Conservation (phyloP, 768 basidiomycete species). For the Russula foetens region DNA sequence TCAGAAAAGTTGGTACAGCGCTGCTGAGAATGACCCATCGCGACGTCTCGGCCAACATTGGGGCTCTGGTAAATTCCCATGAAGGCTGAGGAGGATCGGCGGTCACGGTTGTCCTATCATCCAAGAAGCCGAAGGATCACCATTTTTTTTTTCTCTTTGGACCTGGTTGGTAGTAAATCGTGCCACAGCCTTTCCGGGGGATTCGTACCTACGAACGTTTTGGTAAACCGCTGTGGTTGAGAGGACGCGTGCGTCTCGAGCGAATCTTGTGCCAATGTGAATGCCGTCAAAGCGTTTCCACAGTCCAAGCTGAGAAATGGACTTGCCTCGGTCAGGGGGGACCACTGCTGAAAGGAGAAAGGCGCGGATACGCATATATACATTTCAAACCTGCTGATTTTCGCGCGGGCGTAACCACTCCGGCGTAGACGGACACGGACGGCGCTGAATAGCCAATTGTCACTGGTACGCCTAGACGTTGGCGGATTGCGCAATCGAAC, state of each 20-base stretch:
- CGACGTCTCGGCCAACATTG: no score
- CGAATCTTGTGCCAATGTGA: not conserved
- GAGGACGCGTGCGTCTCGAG: not conserved
- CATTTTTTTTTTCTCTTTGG: not conserved
- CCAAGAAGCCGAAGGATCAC: not conserved
- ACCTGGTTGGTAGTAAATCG: not conserved
- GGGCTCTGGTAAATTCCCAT: not conserved
- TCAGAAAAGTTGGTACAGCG: no score
- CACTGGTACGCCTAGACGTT: not conserved
- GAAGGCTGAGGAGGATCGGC: conserved; percentile 6
- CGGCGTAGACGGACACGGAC: conserved; percentile 8
- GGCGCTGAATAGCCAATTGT: not conserved
- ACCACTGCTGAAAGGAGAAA: conserved; percentile 14
- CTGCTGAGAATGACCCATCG: no score
- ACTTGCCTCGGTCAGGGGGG: conserved; percentile 6
- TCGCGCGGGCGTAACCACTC: conserved; percentile 3
- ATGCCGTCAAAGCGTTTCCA: not conserved
- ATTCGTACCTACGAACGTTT: not conserved
- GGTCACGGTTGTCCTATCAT: conserved; percentile 2
- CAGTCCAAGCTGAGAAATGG: not conserved
- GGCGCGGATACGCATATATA: conserved; percentile 1
- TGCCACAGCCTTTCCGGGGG: not conserved
- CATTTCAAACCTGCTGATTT: not conserved
- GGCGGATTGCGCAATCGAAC: not conserved
- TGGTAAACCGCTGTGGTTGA: not conserved